Evolutionary conservation across 2,329 filamentous ascomycete genomes (phyloP).

Genomic region (Monilinia polystroma): DNA sequence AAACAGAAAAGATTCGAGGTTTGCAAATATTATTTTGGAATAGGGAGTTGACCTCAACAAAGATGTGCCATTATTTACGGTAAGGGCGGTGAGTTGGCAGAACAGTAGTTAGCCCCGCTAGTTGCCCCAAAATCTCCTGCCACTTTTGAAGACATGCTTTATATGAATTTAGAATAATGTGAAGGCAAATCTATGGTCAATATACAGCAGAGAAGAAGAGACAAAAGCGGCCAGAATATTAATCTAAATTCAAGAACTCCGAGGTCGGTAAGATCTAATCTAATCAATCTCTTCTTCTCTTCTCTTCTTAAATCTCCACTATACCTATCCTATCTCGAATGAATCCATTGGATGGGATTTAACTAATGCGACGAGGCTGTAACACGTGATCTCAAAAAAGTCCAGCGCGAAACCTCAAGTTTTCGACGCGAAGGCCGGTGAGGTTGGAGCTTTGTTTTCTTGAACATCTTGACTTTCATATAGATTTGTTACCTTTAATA

Average conservation of each 20-base stretch:
- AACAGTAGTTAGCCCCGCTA: not conserved
- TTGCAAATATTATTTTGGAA: constrained; percentile 4
- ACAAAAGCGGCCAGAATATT: constrained; percentile 1
- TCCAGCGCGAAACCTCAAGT: constrained; percentile 33
- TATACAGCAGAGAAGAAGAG: not conserved
- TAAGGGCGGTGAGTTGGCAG: constrained; percentile 5
- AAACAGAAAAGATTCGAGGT: constrained; percentile 1
- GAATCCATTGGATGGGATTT: not conserved
- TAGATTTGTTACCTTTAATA: constrained; percentile 10
- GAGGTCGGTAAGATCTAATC: constrained; percentile 14
- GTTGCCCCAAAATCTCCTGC: not conserved
- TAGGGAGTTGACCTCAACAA: constrained; percentile 12
- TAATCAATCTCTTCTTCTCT: constrained; percentile 12
- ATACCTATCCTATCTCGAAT: not conserved
- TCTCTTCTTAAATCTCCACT: not conserved
- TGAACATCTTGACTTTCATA: constrained; percentile 17
- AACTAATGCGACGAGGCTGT: constrained; percentile 24
- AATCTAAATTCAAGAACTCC: not conserved
- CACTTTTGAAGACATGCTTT: constrained; percentile 13
- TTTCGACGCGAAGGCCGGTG: constrained; percentile 27
- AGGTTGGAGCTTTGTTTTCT: constrained; percentile 9
- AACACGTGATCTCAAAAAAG: constrained; percentile 32
- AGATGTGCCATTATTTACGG: constrained; percentile 5
- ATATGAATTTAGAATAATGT: not conserved
- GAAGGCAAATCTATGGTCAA: not conserved